These are phyloP conservation scores for Myriosclerotinia curreyana DNA, from an alignment of 2,329 filamentous ascomycete species.

Conservation along the genomic window DNA sequence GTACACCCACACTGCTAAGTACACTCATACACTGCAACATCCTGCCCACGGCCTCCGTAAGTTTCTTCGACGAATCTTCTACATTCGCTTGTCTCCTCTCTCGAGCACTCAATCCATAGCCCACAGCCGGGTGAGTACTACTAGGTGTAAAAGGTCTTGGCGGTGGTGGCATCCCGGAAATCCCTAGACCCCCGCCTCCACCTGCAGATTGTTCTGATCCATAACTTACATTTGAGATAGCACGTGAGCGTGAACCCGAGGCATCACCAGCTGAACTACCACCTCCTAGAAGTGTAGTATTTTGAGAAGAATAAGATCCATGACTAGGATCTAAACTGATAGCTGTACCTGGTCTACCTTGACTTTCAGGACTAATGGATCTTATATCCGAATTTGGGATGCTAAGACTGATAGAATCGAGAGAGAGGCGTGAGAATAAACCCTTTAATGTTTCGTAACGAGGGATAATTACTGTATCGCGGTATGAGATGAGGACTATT, in stretches of 20 bases:
- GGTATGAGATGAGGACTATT: slow-evolving; percentile 81
- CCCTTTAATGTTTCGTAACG: slow-evolving; percentile 85
- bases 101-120: slow-evolving; percentile 12
- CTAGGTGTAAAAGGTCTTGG: slow-evolving; percentile 37
- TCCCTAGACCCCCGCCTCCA: slow-evolving; percentile 26
- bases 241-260: slow-evolving; percentile 65
- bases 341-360: slow-evolving; percentile 65
- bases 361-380: slow-evolving; percentile 50
- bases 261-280: slow-evolving; percentile 49
- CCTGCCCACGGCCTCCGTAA: slow-evolving; percentile 89
- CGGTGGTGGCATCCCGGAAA: slow-evolving; percentile 34
- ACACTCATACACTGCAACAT: slow-evolving; percentile 98
- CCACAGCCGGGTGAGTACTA: slow-evolving; percentile 30
- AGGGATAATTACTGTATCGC: slow-evolving; percentile 83
- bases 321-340: slow-evolving; percentile 70
- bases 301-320: slow-evolving; percentile 77
- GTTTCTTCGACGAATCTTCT: slow-evolving; percentile 66
- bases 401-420: slow-evolving; percentile 62
- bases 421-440: slow-evolving; percentile 83
- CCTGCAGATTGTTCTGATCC: slow-evolving; percentile 42
- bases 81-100: slow-evolving; percentile 45
- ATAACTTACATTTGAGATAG: slow-evolving; percentile 79
- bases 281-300: slow-evolving; percentile 68
- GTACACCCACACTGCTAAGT: slow-evolving; percentile 64
- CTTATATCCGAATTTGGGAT: slow-evolving; percentile 45